Evolutionary conservation across 768 basidiomycete genomes (phyloP), one percentile per base, ranked within the genome.

Genomic region (Macrolepiota dolichaula): DNA sequence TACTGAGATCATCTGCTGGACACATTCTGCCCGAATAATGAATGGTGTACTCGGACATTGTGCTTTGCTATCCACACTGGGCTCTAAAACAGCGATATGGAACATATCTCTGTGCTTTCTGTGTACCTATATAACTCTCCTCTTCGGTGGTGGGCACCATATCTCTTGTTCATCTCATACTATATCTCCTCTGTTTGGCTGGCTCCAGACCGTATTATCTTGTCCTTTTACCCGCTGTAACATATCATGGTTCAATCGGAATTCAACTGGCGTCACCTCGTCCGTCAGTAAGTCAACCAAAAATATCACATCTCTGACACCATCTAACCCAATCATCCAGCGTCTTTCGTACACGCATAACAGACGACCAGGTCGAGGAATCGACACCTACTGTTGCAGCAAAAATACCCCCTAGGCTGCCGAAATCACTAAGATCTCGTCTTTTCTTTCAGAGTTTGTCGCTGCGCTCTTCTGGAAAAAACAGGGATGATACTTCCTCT

Each of bases 401-500:
- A 12, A 60, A 59, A 22, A 2, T 15, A 5, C 15, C 4, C 27
- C 2, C 38, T 17, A 51, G 44, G 51, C 12, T 35, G 13, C 37
- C 38, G 17, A 40, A 27, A 35, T 44, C 46, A 9, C 47, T 53
- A 12, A 55, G 38, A 25, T 54, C 59, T 46, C 47, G 53, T 27
- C 5, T 5, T 9, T 24, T 53, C n/a, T 54, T 52, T 35, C 42
- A 40, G 9, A 53, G 25, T 29, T 11, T 46, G 12, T 46, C 51
- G 4, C 13, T 11, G 2, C 22, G 11, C n/a, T 42, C 24, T 38
- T 25, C 22, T 10, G 17, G 35, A 29, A 25, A 55, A 7, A 47
- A 32, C 37, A 59, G 15, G 19, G 58, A 51, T 37, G 47, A 50
- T 13, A 40, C 49, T n/a, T 51, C 59, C 12, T 59, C 58, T 35